Base-by-base conservation (phyloP, 371 early-diverging fungal species). In the Nematocida minor region DNA sequence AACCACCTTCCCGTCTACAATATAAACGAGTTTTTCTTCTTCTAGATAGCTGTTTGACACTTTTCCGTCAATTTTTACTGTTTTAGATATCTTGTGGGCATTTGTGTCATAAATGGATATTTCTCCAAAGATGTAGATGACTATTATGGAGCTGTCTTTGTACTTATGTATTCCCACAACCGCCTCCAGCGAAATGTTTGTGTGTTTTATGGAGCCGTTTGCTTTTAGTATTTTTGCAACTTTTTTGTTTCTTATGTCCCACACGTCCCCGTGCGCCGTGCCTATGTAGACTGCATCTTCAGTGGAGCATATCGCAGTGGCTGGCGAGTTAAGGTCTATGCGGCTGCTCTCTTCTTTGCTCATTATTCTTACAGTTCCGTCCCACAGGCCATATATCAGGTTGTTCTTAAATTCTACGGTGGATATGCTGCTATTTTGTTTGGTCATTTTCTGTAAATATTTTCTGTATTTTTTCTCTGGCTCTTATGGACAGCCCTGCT, bases 331-430 rank as follows among this genome's bases (percentile, higher is more conserved):
- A 16, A 74, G 42, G 9, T 29, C 9, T 1, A 66, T 48, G 25
- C 53, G 31, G 20, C 29, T n/a, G 11, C 16, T 48, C 27, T 32
- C 49, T 53, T 11, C 47, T n/a, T 60, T 42, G 25, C 25, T 29
- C 11, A 25, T 40, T 51, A 44, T 62, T 29, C 20, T 16, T n/a
- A 74, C 22, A 6, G 29, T 36, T 20, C 77, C 54, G 34, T 62
- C 51, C 77, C 77, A 74, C 27, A 62, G 63, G 16, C 54, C 63
- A 41, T 74, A 74, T 20, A 34, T 32, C n/a, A 74, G 32, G 7
- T 31, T 31, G 6, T 51, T 36, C 29, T 53, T 18, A 44, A 64
- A 34, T 32, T 74, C 51, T 29, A 64, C 3, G 51, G 54, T 51
- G 32, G 77, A 74, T 27, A 62, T 55, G 18, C 44, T 55, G 34